Conservation (phyloP, 1,284 basidiomycete species). For the Coriolopsis trogii region DNA sequence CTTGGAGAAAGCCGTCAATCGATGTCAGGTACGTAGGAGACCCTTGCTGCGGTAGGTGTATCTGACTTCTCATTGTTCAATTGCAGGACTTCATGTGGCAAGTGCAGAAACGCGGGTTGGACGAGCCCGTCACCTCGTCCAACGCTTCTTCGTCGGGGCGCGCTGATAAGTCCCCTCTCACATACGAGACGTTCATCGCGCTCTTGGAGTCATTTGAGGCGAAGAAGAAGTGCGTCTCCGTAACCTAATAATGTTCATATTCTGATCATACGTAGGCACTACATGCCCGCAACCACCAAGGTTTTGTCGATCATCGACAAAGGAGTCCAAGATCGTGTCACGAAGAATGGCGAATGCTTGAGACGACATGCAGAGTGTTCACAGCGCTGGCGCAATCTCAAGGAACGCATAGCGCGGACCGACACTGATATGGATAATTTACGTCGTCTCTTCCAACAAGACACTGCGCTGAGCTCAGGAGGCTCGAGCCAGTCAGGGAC, state of each 20-base stretch:
- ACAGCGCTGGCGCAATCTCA: constrained; percentile 78
- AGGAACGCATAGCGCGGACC: constrained; percentile 75
- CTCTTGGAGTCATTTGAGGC: constrained; percentile 78
- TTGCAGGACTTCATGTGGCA: constrained; percentile 82
- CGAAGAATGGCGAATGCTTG: constrained; percentile 93
- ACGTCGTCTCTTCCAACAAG: constrained; percentile 62
- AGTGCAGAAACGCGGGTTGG: constrained; percentile 60
- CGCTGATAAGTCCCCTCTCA: constrained; percentile 54
- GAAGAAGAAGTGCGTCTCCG: constrained; percentile 73
- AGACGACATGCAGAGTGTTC: constrained; percentile 86
- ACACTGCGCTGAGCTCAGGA: constrained; percentile 61
- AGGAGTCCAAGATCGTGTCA: constrained; percentile 86
- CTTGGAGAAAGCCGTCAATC: constrained; percentile 86
- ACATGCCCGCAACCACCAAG: constrained; percentile 90
- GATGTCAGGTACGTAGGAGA: constrained; percentile 64
- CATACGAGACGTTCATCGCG: constrained; percentile 62
- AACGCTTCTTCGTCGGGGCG: constrained; percentile 50
- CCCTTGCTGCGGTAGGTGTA: background rate
- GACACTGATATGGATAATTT: constrained; percentile 82
- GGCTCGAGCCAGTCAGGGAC: constrained; percentile 67
- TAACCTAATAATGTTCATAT: background rate
- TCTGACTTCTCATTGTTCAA: background rate
- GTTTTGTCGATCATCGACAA: constrained; percentile 94
- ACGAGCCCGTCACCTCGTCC: constrained; percentile 47
- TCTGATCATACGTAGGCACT: constrained; percentile 58